Evolutionary conservation across 2,329 filamentous ascomycete species (phyloP), one percentile per base, ranked within the genome.

Genomic region (Ramichloridium luteum): DNA sequence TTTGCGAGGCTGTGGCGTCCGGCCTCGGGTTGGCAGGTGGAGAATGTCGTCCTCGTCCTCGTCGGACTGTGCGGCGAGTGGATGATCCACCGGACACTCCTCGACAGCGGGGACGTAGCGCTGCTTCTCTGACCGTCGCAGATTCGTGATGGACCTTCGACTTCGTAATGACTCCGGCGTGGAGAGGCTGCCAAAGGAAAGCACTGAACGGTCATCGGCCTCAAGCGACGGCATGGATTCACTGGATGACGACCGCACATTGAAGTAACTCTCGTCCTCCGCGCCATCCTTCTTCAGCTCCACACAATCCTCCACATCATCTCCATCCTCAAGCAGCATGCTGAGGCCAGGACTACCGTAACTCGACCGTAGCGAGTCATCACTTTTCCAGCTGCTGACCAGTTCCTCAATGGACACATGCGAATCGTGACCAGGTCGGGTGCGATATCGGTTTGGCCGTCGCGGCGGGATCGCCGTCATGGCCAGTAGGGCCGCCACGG

Each of bases 381-480:
- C 68, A 31, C 64, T 62, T 44, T 60, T 67, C 51, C 65, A 64
- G 43, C 68, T 67, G 38, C 67, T 65, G 42, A 70, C 64, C 46
- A 75, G 48, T 46, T 74, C 61, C 37, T 68, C 67, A 46, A 70
- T 73, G 30, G 72, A 73, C 28, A 67, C 59, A 12, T 50, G 53
- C 36, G 56, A 55, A 10, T 46, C 48, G 5, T 44, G 59, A 45
- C 50, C 63, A 50, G 40, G 57, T 49, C 49, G 60, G 47, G 25
- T 57, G 34, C 46, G 55, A 53, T 38, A 59, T 50, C 42, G 60
- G 46, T 35, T 55, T 46, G 34, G 40, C 14, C 45, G 50, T 36
- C 65, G 67, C 13, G 64, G 62, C 3, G 71, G 72, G 29, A 77
- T 76, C 2, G 68, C 56, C 2, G 72, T 77, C 27, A 72, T 64